phyloP scores from a whole-genome alignment of 2,329 filamentous ascomycete species.

The Ceratocystis huliohia region DNA sequence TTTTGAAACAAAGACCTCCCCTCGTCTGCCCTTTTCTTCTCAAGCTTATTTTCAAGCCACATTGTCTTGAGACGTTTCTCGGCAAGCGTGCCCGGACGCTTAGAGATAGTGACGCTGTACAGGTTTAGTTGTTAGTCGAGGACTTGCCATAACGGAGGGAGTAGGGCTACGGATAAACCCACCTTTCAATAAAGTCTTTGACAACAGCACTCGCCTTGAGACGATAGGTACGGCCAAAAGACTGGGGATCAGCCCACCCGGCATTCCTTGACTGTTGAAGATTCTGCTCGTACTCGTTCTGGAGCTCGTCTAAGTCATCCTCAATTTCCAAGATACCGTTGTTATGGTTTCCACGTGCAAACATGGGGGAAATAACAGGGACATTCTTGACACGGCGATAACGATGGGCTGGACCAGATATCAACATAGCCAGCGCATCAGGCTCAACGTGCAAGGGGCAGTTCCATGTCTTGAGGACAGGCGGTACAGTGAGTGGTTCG shows the following conservation, averaged over 20 bases:
- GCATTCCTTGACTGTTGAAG: conserved; percentile 27
- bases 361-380: conserved; percentile 38
- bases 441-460: conserved; percentile 81
- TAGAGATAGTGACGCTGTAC: not conserved
- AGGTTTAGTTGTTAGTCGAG: not conserved
- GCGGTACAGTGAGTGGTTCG: conserved; percentile 68
- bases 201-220: conserved; percentile 53
- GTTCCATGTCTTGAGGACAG: conserved; percentile 65
- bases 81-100: conserved; percentile 11
- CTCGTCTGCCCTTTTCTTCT: not conserved
- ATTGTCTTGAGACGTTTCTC: conserved; percentile 11
- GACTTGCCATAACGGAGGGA: not conserved
- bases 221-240: conserved; percentile 53
- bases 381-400: conserved; percentile 48
- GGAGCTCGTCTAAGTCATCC: conserved; percentile 40
- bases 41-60: not conserved
- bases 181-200: conserved; percentile 53
- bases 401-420: conserved; percentile 47
- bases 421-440: conserved; percentile 48
- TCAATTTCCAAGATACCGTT: conserved; percentile 62
- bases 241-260: conserved; percentile 45
- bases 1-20: not conserved
- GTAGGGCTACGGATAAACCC: not conserved
- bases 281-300: conserved; percentile 15
- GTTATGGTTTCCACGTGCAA: conserved; percentile 53